Conservation (phyloP, 441 rosid species). For the Erodium moschatum region DNA sequence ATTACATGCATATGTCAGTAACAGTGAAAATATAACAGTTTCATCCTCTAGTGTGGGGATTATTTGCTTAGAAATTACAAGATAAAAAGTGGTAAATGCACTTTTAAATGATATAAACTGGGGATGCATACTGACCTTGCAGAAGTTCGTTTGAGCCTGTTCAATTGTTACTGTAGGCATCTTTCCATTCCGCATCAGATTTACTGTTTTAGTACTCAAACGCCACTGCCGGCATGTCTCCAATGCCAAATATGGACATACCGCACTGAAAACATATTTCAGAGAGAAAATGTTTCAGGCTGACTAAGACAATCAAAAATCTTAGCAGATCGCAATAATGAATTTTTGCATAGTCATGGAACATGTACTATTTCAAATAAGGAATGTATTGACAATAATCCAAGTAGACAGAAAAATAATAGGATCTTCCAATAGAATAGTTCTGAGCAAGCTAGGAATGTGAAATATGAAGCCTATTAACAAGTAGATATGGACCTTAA, state of each 20-base stretch:
- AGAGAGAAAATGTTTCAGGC: conserved; percentile 19
- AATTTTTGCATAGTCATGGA: conserved; percentile 5
- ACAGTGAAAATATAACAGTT: not conserved
- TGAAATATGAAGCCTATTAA: not conserved
- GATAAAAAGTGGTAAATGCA: not conserved
- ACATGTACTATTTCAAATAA: not conserved
- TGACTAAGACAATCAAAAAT: conserved; percentile 10
- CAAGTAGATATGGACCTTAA: not conserved
- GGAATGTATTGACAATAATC: conserved; percentile 2
- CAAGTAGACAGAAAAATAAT: not conserved
- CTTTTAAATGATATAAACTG: not conserved
- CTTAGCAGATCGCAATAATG: not conserved
- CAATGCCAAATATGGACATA: conserved; percentile 88
- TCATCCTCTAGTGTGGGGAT: not conserved
- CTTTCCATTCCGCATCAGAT: conserved; percentile 90
- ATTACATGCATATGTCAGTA: not conserved
- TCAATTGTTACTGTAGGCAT: conserved; percentile 98
- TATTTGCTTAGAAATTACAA: not conserved
- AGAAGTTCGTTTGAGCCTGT: conserved; percentile 85
- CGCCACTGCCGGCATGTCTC: conserved; percentile 99
- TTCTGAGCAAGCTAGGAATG: not conserved
- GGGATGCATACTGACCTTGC: conserved; percentile 52
- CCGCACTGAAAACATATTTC: conserved; percentile 52
- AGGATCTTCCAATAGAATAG: not conserved
- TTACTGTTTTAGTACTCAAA: conserved; percentile 79